These are phyloP conservation scores for Phytopythium delawarense DNA, from an alignment of 352 stramenopile species.

Conservation along the genomic window DNA sequence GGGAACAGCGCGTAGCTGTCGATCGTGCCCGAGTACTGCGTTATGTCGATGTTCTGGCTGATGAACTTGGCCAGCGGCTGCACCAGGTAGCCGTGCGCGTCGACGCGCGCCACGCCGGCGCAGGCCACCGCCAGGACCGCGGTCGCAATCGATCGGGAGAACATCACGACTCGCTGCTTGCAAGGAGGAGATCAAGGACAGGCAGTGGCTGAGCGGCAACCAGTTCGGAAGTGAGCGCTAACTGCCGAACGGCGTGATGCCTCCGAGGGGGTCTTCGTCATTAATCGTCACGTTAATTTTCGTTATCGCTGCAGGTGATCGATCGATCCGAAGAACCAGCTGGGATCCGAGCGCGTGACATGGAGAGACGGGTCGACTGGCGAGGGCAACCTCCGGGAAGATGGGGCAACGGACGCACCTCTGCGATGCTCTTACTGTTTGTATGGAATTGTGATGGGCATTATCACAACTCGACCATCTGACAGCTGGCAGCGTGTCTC, in stretches of 20 bases:
- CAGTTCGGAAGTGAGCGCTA: neutral
- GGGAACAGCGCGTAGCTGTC: conserved; percentile 31
- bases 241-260: neutral
- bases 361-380: neutral
- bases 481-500: neutral
- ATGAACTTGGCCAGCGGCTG: conserved; percentile 36
- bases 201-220: neutral
- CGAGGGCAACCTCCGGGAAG: neutral
- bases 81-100: conserved; percentile 31
- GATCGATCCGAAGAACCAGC: neutral
- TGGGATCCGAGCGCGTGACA: neutral
- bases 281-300: neutral
- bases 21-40: conserved; percentile 37
- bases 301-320: too few relatives aligned
- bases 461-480: neutral
- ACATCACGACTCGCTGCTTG: neutral
- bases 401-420: neutral
- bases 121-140: conserved; percentile 10
- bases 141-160: conserved; percentile 1
- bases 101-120: conserved; percentile 12
- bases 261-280: neutral
- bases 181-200: neutral
- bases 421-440: neutral
- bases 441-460: neutral
- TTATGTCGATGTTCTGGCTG: conserved; percentile 29